Percentiles rank a stretch among this genome's conserved stretches.
These are phyloP conservation scores for Zizania palustris DNA, from an alignment of 202 grass and related monocot genomes.

Conservation along the genomic window DNA sequence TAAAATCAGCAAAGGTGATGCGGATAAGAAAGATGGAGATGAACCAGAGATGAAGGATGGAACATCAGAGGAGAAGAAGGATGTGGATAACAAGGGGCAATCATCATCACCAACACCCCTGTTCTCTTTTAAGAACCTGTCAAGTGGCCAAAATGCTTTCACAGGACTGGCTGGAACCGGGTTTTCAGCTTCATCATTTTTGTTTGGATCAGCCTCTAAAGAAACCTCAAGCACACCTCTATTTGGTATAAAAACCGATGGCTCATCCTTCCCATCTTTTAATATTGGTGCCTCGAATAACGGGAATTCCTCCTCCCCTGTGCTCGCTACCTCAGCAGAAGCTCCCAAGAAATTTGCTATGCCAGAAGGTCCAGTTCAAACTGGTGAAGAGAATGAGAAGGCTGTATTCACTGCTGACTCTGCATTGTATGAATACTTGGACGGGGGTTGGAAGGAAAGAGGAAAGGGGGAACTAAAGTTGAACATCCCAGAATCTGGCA, in stretches of 20 bases:
- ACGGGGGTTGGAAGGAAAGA: constrained; percentile 91
- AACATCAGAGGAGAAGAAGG: constrained; percentile 44
- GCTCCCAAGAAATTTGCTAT: constrained; percentile 64
- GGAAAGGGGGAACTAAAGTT: constrained; percentile 92
- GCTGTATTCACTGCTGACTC: constrained; percentile 74
- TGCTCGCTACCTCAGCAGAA: constrained; percentile 43
- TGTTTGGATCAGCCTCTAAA: constrained; percentile 66
- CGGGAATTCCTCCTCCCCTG: constrained; percentile 43
- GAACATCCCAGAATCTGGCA: constrained; percentile 59
- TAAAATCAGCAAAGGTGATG: constrained; percentile 41
- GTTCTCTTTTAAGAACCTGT: constrained; percentile 67
- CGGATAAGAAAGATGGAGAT: constrained; percentile 48
- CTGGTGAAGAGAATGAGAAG: constrained; percentile 91
- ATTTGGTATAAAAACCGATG: constrained; percentile 56
- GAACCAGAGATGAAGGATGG: constrained; percentile 45
- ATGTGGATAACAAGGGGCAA: constrained; percentile 52
- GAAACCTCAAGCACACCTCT: constrained; percentile 50
- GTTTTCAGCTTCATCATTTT: constrained; percentile 78
- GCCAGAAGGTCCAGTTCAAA: constrained; percentile 82
- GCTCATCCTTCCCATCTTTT: constrained; percentile 57
- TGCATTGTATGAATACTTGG: constrained; percentile 83
- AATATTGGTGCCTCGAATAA: constrained; percentile 49
- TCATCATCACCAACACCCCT: constrained; percentile 40
- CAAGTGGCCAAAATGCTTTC: constrained; percentile 98
- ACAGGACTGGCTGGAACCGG: constrained; percentile 83